Base-by-base conservation (phyloP, 495 filamentous ascomycete genomes). In the Lepraria neglecta region DNA sequence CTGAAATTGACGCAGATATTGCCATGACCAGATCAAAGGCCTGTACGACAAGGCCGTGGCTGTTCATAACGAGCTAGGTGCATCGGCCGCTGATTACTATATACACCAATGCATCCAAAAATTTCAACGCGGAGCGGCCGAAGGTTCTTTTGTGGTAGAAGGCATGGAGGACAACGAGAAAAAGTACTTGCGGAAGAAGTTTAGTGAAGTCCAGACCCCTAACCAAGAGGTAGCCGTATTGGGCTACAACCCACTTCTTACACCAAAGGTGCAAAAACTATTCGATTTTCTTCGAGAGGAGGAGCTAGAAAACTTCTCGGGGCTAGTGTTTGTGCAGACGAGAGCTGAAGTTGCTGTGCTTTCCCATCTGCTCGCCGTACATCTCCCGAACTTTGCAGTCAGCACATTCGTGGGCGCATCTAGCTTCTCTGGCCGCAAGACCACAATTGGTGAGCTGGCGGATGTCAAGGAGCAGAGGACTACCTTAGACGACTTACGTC, bases 301-400 rank as follows among this genome's bases (percentile, higher is more conserved):
- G 35, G 65, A 80, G 5, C 59, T 64, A 1, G 71, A 75, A 11
- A 72, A 75, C 0, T 83, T 87, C 27, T 80, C 83, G 0, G 88
- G 89, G 0, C 80, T 98, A 9, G 74, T 97, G 2, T 98, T 98
- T 65, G 90, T 85, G 9, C 75, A 84, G 57, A 85, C 92, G 65
- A 70, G 91, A 54, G 85, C 83, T 7, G 85, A 82, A 2, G 89
- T 88, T 19, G 77, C 78, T 6, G 80, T 90, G 6, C 70, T 97
- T 38, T 76, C 83, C 6, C 76, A 86, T 24, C 70, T 96, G 3
- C 68, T 97, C 1, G 80, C 82, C 0, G 63, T 75, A 0, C 83
- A 91, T 67, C 84, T 83, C 0, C 78, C 68, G 52, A 66, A 74
- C n/a, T 90, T 90, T 65, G 77, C 68, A 42, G 72, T 84, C 43